Percentiles rank a stretch among this genome's conserved stretches.
Conservation (phyloP, 331 rosid genomes). For the Telfairia occidentalis region DNA sequence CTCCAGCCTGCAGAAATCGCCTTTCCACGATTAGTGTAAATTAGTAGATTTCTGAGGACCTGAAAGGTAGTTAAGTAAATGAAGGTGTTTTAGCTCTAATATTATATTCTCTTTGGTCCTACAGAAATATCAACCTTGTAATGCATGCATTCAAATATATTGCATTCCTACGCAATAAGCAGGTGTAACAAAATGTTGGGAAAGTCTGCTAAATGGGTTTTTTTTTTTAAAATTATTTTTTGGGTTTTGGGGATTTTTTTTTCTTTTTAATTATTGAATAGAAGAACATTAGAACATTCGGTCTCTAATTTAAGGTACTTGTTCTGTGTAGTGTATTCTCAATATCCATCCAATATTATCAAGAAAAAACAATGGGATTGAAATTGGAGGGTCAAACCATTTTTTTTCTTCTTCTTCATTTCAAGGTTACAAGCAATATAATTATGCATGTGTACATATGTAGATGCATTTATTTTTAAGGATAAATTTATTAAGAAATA, state of each 20-base stretch:
- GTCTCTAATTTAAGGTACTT: not conserved
- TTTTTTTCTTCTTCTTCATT: not conserved
- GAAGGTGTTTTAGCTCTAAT: not conserved
- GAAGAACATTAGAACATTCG: not conserved
- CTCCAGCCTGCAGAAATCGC: conserved; percentile 8
- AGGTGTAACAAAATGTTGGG: conserved; percentile 8
- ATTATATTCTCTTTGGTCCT: not conserved
- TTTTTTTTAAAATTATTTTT: not conserved
- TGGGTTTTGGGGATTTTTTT: not conserved
- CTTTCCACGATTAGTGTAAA: conserved; percentile 18
- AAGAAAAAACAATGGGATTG: not conserved
- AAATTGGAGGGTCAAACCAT: not conserved
- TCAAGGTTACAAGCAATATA: no score
- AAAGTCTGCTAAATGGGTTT: not conserved
- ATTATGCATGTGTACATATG: no score
- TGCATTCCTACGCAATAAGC: conserved; percentile 13
- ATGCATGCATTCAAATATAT: conserved; percentile 10
- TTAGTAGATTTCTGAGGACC: conserved; percentile 20
- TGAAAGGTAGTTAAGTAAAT: not conserved
- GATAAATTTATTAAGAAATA: no score
- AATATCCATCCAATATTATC: not conserved
- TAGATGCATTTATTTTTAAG: no score
- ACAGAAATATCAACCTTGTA: conserved; percentile 6
- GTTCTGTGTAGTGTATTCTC: not conserved
- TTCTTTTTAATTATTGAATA: not conserved